These are phyloP conservation scores for Raphidocelis subcapitata DNA, from an alignment of 139 green algal species.

Conservation along the genomic window DNA sequence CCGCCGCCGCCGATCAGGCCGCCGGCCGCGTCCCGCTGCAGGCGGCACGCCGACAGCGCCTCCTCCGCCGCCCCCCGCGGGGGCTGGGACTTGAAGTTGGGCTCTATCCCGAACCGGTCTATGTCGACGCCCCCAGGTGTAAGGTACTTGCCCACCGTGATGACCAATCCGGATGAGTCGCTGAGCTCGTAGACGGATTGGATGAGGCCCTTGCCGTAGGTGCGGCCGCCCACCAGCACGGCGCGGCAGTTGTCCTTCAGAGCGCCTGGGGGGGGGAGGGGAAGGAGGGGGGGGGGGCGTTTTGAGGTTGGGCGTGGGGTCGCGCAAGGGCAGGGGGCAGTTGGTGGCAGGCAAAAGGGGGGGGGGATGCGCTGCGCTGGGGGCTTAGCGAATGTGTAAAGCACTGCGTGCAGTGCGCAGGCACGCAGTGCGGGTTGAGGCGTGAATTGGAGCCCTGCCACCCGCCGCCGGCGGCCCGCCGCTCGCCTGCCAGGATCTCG, in stretches of 20 bases:
- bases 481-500: slow-evolving; percentile 79
- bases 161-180: slow-evolving; percentile 84
- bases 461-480: no score
- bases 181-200: slow-evolving; percentile 95
- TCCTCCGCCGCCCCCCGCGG: neutral
- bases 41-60: slow-evolving; percentile 14
- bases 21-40: neutral
- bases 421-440: no score
- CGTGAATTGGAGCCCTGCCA: no score
- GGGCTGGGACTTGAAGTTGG: slow-evolving; percentile 5
- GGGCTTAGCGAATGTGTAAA: no score
- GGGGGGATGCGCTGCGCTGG: no score
- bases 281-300: neutral
- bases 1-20: no score
- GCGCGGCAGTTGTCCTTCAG: slow-evolving; percentile 95
- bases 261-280: no score
- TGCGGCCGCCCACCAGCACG: slow-evolving; percentile 79
- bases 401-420: no score
- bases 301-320: no score
- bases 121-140: slow-evolving; percentile 73
- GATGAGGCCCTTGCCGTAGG: slow-evolving; percentile 97
- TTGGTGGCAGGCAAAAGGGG: no score
- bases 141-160: slow-evolving; percentile 96
- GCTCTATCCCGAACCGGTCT: slow-evolving; percentile 33
- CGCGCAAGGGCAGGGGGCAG: no score